Percentiles rank a stretch among this genome's conserved stretches.
Evolutionary conservation across 306 rosid genomes (phyloP).

Genomic region (Phaseolus lunatus): DNA sequence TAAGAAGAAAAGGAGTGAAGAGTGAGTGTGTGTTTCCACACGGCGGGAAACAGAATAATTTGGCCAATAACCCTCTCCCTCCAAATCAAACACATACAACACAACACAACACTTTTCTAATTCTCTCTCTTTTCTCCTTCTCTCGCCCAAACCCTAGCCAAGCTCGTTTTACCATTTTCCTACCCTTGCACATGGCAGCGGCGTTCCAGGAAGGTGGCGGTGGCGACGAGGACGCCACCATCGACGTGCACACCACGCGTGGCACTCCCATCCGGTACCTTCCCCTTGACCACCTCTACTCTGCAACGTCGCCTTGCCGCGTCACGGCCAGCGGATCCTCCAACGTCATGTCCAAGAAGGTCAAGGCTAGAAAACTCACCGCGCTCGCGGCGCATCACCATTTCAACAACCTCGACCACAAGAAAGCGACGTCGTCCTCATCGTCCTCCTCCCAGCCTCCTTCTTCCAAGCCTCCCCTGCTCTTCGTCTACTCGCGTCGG

Average conservation of each 20-base stretch:
- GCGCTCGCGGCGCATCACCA: background rate
- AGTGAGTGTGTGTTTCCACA: background rate
- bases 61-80: conserved; percentile 29
- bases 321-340: conserved; percentile 78
- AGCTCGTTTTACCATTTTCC: background rate
- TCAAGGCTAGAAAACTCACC: conserved; percentile 77
- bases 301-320: conserved; percentile 85
- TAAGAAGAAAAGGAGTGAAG: background rate
- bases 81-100: background rate
- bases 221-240: conserved; percentile 56
- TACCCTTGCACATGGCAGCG: conserved; percentile 49
- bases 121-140: background rate
- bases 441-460: background rate
- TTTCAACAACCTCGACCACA: background rate
- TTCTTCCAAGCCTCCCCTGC: conserved; percentile 53
- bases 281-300: conserved; percentile 89
- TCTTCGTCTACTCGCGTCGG: conserved; percentile 78
- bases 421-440: conserved; percentile 17
- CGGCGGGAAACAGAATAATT: conserved; percentile 30
- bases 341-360: conserved; percentile 95
- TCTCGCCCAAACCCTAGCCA: conserved; percentile 33
- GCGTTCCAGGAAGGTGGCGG: conserved; percentile 38
- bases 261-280: conserved; percentile 83
- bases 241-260: conserved; percentile 62
- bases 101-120: background rate